Evolutionary conservation across 2,329 filamentous ascomycete genomes (phyloP).

Genomic region (Fusarium falciforme): DNA sequence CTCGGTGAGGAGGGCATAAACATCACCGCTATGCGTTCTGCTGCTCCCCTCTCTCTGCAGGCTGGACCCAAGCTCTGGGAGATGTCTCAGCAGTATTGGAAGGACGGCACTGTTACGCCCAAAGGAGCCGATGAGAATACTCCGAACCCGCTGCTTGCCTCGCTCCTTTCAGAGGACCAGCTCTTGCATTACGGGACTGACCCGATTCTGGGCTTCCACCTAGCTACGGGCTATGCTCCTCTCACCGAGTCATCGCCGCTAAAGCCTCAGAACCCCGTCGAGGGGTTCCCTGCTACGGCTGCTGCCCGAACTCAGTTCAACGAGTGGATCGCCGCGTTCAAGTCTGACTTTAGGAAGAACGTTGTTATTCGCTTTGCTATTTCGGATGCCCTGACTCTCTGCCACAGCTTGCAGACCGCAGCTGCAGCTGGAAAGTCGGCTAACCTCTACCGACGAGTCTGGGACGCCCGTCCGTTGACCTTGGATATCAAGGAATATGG

Average conservation of each 20-base stretch:
- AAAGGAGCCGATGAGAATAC: slow-evolving; percentile 18
- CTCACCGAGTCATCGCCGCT: slow-evolving; percentile 55
- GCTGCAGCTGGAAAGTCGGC: slow-evolving; percentile 47
- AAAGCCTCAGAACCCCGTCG: slow-evolving; percentile 27
- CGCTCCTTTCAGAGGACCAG: slow-evolving; percentile 48
- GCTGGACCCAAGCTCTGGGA: slow-evolving; percentile 37
- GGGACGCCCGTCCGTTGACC: slow-evolving; percentile 52
- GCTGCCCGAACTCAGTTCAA: slow-evolving; percentile 59
- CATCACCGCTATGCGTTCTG: slow-evolving; percentile 50
- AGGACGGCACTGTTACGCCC: slow-evolving; percentile 47
- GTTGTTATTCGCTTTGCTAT: slow-evolving; percentile 59
- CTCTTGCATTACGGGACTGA: slow-evolving; percentile 61
- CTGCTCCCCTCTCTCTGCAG: slow-evolving; percentile 50
- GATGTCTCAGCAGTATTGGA: slow-evolving; percentile 49
- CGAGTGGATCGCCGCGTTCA: slow-evolving; percentile 58
- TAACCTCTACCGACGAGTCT: slow-evolving; percentile 56
- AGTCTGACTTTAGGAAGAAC: slow-evolving; percentile 37
- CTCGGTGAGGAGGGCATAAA: slow-evolving; percentile 35
- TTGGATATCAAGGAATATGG: slow-evolving; percentile 58
- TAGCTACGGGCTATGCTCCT: slow-evolving; percentile 59
- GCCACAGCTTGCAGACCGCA: slow-evolving; percentile 61
- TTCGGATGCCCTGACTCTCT: slow-evolving; percentile 63
- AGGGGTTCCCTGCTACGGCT: slow-evolving; percentile 41
- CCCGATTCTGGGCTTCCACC: slow-evolving; percentile 67
- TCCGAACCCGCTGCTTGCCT: slow-evolving; percentile 60